phyloP scores from a whole-genome alignment of 2,329 filamentous ascomycete genomes.

The Trichoderma pleuroti region DNA sequence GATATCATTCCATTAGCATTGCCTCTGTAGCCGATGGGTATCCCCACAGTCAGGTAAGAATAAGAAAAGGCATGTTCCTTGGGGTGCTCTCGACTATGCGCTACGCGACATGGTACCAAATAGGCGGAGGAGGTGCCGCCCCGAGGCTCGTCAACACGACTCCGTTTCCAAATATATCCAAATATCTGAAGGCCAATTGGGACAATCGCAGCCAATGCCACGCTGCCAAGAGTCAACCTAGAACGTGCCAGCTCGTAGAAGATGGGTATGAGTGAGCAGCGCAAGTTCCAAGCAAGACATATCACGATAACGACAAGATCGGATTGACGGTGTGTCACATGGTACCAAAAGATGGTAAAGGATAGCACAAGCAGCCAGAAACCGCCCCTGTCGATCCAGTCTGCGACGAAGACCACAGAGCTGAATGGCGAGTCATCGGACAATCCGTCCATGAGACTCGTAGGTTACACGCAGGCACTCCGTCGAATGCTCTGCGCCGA shows the following conservation, averaged over 20 bases:
- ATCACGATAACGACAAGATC: constrained; percentile 28
- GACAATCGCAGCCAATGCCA: neutral
- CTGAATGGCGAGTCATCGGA: constrained; percentile 27
- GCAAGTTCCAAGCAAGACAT: constrained; percentile 25
- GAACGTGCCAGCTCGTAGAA: neutral
- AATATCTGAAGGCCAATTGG: neutral
- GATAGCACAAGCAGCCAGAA: neutral
- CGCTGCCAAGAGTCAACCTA: neutral
- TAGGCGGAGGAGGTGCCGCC: constrained; percentile 26
- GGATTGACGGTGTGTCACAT: constrained; percentile 22
- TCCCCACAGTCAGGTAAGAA: constrained; percentile 64
- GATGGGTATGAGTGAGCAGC: neutral
- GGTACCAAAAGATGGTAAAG: constrained; percentile 7
- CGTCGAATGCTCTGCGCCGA: neutral
- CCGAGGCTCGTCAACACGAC: neutral
- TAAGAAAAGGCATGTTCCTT: constrained; percentile 66
- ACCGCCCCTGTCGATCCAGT: constrained; percentile 23
- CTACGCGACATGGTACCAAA: constrained; percentile 63
- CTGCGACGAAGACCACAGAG: constrained; percentile 22
- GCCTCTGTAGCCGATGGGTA: constrained; percentile 62
- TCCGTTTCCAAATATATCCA: neutral
- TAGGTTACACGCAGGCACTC: neutral
- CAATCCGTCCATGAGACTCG: constrained; percentile 26
- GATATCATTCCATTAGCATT: constrained; percentile 56
- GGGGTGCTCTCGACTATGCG: constrained; percentile 64